Evolutionary conservation across 2,329 filamentous ascomycete species (phyloP), one percentile per base, ranked within the genome.

Genomic region (Lachnellula willkommii): DNA sequence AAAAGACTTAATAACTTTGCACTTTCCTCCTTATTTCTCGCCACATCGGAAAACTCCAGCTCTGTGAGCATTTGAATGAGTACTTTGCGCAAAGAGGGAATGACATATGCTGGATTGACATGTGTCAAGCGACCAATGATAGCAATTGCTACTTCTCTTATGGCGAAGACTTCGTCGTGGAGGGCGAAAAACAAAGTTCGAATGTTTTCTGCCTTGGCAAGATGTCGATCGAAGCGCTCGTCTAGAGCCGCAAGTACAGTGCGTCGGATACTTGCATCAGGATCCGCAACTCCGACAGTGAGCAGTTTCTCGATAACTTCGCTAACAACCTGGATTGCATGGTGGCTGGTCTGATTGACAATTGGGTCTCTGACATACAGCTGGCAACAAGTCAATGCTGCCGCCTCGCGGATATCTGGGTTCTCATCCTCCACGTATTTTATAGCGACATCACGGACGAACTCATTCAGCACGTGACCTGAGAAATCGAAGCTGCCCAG

Each of bases 361-460:
- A 99, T 97, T 0, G 94, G 94, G 69, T 99, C 95, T 65, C 90
- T 87, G 47, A 97, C 89, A 68, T 97, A 97, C 47, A 99, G 82
- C 71, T 99, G 95, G 69, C 95, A 99, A 73, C 94, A 97, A 5
- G 95, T 99, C 59, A 99, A 78, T 15, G 94, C 92, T 2, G 94
- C 93, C 15, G 94, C 94, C 72, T 96, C 93, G 57, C 94, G 85
- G 50, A 96, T 96, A 62, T 95, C 89, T 0, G 90, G 81, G 65
- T 96, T 95, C 64, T 97, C 93, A 61, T 95, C 94, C 65, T 99
- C 93, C 43, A 99, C 93, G 66, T 96, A 99, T 70, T 93, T 94
- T 68, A 99, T 95, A 4, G 95, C 94, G 50, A 99, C 94, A 69
- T 99, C 94, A 24, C 94, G 89, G 28, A 99, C 94, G 65, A 99